Base-by-base conservation (phyloP, 306 rosid species). In the Betula pendula region DNA sequence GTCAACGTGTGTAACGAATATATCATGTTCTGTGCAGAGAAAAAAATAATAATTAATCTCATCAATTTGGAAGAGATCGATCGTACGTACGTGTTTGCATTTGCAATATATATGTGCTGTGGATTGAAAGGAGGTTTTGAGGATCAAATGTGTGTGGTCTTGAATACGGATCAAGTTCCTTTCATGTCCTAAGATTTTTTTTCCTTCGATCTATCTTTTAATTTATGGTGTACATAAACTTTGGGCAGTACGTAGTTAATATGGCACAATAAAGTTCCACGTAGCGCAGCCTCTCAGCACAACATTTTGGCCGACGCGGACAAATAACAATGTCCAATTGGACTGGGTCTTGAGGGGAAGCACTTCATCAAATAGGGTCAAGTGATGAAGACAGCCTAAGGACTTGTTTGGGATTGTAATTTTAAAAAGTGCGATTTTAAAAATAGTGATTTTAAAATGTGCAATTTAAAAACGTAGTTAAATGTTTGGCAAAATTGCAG, bases 61-160 rank as follows among this genome's bases (percentile, higher is more conserved):
- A 2, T 22, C 9, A 22, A 55, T n/a, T 56, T 10, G 14, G 5
- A 10, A n/a, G 33, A 24, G n/a, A n/a, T n/a, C n/a, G n/a, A n/a
- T n/a, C n/a, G n/a, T n/a, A n/a, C n/a, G n/a, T n/a, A n/a, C 11
- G 31, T n/a, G 44, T 72, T 20, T n/a, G 59, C 63, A 62, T n/a
- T n/a, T n/a, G n/a, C n/a, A n/a, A n/a, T n/a, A n/a, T n/a, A n/a
- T n/a, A n/a, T 59, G 55, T 42, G 45, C 10, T 69, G 76, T 82
- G 72, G 73, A 78, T 68, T 25, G 27, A n/a, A 68, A 49, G 22
- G 49, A 48, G 62, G 44, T 19, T 31, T 79, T 48, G 47, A 66
- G 81, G 84, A 83, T 88, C 77, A 83, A 78, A 70, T 67, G 77
- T 73, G 73, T 77, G 84, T 82, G 89, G 87, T 16, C 81, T 68